Evolutionary conservation across 108 stramenopile species (phyloP).

Genomic region (Cyclotella atomus): DNA sequence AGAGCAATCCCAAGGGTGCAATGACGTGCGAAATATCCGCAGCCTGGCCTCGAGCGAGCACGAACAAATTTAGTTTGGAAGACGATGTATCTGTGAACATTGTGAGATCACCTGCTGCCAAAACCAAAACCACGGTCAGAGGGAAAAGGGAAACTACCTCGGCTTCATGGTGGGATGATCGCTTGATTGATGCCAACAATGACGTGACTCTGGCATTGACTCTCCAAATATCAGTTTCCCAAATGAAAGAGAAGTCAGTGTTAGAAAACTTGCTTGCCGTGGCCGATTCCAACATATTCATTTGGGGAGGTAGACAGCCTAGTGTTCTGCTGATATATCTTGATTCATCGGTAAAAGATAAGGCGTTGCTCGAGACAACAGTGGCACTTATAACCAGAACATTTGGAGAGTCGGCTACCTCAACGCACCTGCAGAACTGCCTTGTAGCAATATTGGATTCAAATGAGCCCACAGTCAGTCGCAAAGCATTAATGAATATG

Average conservation of each 20-base stretch:
- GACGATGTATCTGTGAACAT: constrained; percentile 27
- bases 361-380: constrained; percentile 11
- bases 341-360: constrained; percentile 14
- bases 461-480: constrained; percentile 54
- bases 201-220: constrained; percentile 84
- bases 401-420: constrained; percentile 17
- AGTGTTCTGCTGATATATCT: constrained; percentile 73
- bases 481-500: constrained; percentile 88
- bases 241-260: constrained; percentile 49
- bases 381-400: constrained; percentile 33
- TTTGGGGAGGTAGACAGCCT: constrained; percentile 76
- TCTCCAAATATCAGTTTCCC: constrained; percentile 65
- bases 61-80: neutral
- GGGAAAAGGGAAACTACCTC: constrained; percentile 15
- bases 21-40: constrained; percentile 32
- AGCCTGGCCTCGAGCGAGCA: constrained; percentile 28
- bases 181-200: constrained; percentile 43
- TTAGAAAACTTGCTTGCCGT: constrained; percentile 52
- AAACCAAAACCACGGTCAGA: constrained; percentile 31
- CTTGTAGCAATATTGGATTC: constrained; percentile 62
- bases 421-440: constrained; percentile 45
- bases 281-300: constrained; percentile 67
- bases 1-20: constrained; percentile 35
- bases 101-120: constrained; percentile 36
- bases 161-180: constrained; percentile 55